Evolutionary conservation across 2,329 filamentous ascomycete species (phyloP).

Genomic region (Cladophialophora yegresii): DNA sequence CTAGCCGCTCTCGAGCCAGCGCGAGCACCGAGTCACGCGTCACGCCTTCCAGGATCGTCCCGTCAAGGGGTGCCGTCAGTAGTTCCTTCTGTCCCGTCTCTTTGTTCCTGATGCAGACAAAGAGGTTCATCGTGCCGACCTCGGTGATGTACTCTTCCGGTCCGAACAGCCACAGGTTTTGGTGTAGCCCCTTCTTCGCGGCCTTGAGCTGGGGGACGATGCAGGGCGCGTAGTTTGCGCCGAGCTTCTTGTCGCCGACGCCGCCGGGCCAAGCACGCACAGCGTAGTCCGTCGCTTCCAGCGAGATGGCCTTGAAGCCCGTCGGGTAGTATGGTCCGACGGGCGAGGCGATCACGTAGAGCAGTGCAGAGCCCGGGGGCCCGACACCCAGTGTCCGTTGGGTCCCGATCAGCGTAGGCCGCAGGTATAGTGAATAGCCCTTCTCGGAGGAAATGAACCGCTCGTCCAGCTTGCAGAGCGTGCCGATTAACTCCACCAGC

Average conservation of each 20-base stretch:
- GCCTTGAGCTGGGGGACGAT: conserved; percentile 95
- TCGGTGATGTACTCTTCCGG: conserved; percentile 95
- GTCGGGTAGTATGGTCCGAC: conserved; percentile 98
- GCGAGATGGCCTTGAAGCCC: conserved; percentile 93
- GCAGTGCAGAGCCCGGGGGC: conserved; percentile 84
- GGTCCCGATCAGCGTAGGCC: conserved; percentile 95
- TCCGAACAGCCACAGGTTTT: conserved; percentile 97
- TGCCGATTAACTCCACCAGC: conserved; percentile 77
- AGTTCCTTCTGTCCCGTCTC: conserved; percentile 88
- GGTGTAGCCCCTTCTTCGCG: conserved; percentile 87
- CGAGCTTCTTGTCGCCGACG: conserved; percentile 96
- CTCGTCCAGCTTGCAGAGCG: conserved; percentile 77
- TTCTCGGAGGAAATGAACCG: conserved; percentile 83
- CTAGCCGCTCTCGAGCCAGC: conserved; percentile 80
- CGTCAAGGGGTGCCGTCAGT: conserved; percentile 91
- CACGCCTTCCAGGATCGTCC: conserved; percentile 93
- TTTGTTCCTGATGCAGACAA: conserved; percentile 80
- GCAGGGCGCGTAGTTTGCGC: conserved; percentile 98
- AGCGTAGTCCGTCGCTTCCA: conserved; percentile 95
- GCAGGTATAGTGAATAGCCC: conserved; percentile 93
- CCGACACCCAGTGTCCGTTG: conserved; percentile 91
- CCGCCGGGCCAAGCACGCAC: conserved; percentile 97
- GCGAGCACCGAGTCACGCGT: conserved; percentile 88
- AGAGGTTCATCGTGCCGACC: conserved; percentile 99
- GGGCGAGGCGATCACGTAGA: conserved; percentile 93